Base-by-base conservation (phyloP, 2,329 filamentous ascomycete species). In the Aspergillus unguis region DNA sequence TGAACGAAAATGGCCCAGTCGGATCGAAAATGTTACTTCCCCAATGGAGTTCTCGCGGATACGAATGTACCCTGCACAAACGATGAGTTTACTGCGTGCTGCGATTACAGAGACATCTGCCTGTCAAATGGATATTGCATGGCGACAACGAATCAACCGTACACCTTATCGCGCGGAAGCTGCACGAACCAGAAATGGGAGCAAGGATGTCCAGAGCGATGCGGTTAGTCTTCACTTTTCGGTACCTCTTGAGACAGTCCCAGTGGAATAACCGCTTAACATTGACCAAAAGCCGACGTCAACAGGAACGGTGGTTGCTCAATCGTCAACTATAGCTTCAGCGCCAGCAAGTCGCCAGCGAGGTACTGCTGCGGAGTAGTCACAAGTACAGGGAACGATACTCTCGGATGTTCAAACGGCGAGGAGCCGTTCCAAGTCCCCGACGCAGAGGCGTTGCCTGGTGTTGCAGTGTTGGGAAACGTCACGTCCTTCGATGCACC, bases 151-250 rank as follows among this genome's bases (percentile, higher is more conserved):
- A 68, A 17, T 27, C 57, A 59, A 27, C 65, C 65, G 1, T 68
- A 60, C 31, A 55, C 58, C 6, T 43, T 67, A 3, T 64, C 65
- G 3, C 59, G 65, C 28, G 65, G 63, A 1, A 57, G 46, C 5
- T 70, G 67, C 51, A 69, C 66, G 7, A 61, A 66, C 48, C 38
- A 61, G 25, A 55, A 57, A 9, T 70, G 67, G 67, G 58, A 54
- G n/a, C 41, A 55, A 4, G 58, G 57, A 25, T 64, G 62, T 36
- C 61, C 62, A 3, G 45, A 55, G 28, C 50, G 53, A 7, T 67
- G 66, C 43, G 54, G 62, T 62, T 44, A 47, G 58, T 58, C 17
- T 17, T 17, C 17, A 17, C 17, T 17, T 17, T 17, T 17, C 17
- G 17, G 17, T 17, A 17, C 17, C 17, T 17, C 17, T 1, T 17